Base-by-base conservation (phyloP, 768 basidiomycete genomes). In the Suillus placidus region DNA sequence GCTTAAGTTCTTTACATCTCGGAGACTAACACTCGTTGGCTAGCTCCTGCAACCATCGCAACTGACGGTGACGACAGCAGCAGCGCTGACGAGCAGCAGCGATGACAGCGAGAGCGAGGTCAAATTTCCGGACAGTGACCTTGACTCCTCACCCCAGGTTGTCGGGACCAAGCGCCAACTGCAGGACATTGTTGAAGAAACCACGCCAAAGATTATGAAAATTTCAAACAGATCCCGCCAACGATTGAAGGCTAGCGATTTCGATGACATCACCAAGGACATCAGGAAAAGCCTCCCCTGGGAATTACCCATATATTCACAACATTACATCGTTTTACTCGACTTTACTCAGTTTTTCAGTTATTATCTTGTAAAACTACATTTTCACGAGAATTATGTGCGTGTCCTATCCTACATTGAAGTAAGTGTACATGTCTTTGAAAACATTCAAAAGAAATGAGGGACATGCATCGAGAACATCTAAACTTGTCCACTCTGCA, bases 341-440 rank as follows among this genome's bases (percentile, higher is more conserved):
- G 0, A 51, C 16, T 52, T 52, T 52, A 52, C 16, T 52, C 51
- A 52, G 51, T 18, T 52, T 52, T 52, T 52, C 51, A 30, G 51
- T 52, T 52, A 52, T 30, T 9, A 30, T 2, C 16, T 9, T 26
- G 26, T 13, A 51, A 51, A 26, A 51, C 13, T 7, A 51, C 49
- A 14, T 51, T 3, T 51, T 51, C 13, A 51, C 13, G 2, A 51
- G 26, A 42, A 42, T 42, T 42, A 42, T 42, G 40, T 14, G 13
- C 2, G 26, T 51, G 26, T 51, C 49, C 49, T 16, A 51, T 51
- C 49, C 45, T 23, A 47, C n/a, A 47, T 47, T 47, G 45, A 47
- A 51, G 14, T 51, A 51, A 51, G 26, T 51, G 49, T 51, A 51
- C 49, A 26, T 51, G 47, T 47, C 47, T 47, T 47, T 47, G 47